Evolutionary conservation across 176 grass and related monocot species (phyloP), one percentile per base, ranked within the genome.

Genomic region (Juncus effusus): DNA sequence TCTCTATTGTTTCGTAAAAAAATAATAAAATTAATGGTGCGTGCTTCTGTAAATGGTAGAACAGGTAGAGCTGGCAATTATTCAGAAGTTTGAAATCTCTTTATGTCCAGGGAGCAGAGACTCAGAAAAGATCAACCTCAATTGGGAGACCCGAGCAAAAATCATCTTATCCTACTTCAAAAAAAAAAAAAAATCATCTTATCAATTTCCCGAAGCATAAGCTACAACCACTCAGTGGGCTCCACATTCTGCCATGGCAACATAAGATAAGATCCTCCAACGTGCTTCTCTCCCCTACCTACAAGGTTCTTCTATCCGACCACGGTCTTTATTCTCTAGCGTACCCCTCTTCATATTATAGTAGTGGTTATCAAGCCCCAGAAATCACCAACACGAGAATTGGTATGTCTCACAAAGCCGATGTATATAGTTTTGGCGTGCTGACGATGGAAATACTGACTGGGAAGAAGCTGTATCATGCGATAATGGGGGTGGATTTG

Each of bases 231-330:
- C 77, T 95, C 86, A 1, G 74, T 58, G 1, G 81, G 74, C 19
- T 85, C 90, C 13, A 65, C 11, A 7, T 64, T 81, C 45, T 68
- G 77, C 52, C 90, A 95, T 2, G 90, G 90, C 59, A 95, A 87
- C 60, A n/a, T n/a, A n/a, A n/a, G n/a, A 90, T 95, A 63, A 95
- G 83, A 79, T 95, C 86, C 51, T 95, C 90, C 38, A 95, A 95
- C 66, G 74, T 95, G 13, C 42, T 45, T 7, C 75, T 90, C 16
- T 53, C 45, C n/a, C 72, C 67, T 28, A 71, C 82, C 2, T 69
- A 76, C 14, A 47, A 78, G 71, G 77, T 83, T 10, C 80, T 74
- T 60, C 63, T 95, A 19, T 81, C 90, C 28, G 90, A 95, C 63
- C 84, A 79, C n/a, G 75, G 80, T 11, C 80, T 95, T 45, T 64